phyloP scores from a whole-genome alignment of 306 rosid species.

The Gastrolobium villosum region DNA sequence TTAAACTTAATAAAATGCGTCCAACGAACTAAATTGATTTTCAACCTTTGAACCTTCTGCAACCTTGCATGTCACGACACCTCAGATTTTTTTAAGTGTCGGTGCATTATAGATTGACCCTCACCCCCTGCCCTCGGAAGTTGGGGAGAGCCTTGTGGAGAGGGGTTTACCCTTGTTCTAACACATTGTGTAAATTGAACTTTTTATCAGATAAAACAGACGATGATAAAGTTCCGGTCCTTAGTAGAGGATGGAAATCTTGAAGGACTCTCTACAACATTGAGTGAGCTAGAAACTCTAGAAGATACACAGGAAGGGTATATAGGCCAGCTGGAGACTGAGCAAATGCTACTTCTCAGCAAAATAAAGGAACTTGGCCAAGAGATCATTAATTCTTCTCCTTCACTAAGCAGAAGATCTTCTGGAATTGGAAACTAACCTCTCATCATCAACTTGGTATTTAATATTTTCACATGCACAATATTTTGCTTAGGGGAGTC shows the following conservation, averaged over 20 bases:
- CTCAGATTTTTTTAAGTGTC: too few species aligned
- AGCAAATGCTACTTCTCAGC: conserved; percentile 85
- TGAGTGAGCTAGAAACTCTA: conserved; percentile 77
- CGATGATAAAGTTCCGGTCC: conserved; percentile 66
- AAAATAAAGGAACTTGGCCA: conserved; percentile 86
- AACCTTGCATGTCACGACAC: too few species aligned
- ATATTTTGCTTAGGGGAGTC: conserved; percentile 18
- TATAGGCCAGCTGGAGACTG: conserved; percentile 81
- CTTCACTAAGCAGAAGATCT: conserved; percentile 60
- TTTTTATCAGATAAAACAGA: conserved; percentile 76
- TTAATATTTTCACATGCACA: conserved; percentile 9
- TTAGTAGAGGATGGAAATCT: conserved; percentile 74
- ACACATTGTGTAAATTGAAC: conserved; percentile 30
- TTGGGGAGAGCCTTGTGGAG: too few species aligned
- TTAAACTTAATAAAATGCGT: too few species aligned
- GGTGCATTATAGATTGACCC: too few species aligned
- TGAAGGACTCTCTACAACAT: conserved; percentile 66
- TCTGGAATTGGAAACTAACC: conserved; percentile 51
- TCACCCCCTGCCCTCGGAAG: too few species aligned
- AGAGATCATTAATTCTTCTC: conserved; percentile 74
- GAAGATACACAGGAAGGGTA: conserved; percentile 84
- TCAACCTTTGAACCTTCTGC: too few species aligned
- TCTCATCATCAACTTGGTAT: background rate
- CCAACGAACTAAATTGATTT: too few species aligned
- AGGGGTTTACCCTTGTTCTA: background rate